These are phyloP conservation scores for Rhodotorula sp. DNA, from an alignment of 1,284 basidiomycete species.

Conservation along the genomic window DNA sequence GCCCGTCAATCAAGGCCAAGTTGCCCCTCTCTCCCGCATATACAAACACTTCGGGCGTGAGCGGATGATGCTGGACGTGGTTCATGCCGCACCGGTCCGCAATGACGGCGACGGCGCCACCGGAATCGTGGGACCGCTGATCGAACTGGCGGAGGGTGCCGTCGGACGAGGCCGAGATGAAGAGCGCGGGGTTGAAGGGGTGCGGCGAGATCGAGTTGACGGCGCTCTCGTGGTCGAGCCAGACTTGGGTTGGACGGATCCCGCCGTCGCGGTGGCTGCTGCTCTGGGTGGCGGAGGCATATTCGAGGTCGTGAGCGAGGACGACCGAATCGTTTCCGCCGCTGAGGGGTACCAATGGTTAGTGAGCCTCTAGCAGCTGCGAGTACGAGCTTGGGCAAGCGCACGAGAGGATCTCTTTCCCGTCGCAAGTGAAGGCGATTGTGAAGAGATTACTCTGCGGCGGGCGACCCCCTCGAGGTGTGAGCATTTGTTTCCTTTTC, in stretches of 20 bases:
- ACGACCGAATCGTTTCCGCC: conserved; percentile 63
- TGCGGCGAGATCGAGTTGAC: conserved; percentile 38
- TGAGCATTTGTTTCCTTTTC: conserved; percentile 51
- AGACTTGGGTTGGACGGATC: conserved; percentile 9
- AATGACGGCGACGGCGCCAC: conserved; percentile 6
- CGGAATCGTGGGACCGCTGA: conserved; percentile 3
- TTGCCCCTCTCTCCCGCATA: conserved; percentile 61
- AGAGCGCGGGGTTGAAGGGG: conserved; percentile 62
- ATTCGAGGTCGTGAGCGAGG: conserved; percentile 45
- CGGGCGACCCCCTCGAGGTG: no score
- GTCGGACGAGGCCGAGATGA: conserved; percentile 68
- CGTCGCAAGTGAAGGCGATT: conserved; percentile 64
- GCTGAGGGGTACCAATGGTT: conserved; percentile 49
- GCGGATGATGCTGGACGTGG: conserved; percentile 64
- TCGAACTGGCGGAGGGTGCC: conserved; percentile 55
- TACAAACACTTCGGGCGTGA: conserved; percentile 61
- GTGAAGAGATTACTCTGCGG: conserved; percentile 64
- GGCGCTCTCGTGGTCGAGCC: conserved; percentile 32
- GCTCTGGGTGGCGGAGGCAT: neutral
- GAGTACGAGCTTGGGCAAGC: conserved; percentile 42
- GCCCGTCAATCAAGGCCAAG: conserved; percentile 65
- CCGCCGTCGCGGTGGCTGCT: neutral
- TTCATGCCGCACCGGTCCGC: conserved; percentile 23
- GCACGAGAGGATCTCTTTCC: conserved; percentile 64
- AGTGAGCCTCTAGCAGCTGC: conserved; percentile 6